Base-by-base conservation (phyloP, 1,284 basidiomycete species). In the Cutaneotrichosporon cutaneum region DNA sequence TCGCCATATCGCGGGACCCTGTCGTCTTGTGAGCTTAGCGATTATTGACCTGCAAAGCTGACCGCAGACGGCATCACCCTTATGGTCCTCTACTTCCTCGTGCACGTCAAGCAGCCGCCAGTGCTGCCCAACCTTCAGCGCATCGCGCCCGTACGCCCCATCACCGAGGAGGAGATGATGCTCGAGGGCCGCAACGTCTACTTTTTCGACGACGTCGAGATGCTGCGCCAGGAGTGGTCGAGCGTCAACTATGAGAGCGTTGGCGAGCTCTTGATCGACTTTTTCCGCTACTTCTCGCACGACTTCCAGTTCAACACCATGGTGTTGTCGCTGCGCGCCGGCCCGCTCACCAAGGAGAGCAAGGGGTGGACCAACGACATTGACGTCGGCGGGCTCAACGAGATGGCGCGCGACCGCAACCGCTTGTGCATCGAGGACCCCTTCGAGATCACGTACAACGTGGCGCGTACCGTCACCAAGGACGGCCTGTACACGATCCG, bases 131-230 rank as follows among this genome's bases (percentile, higher is more conserved):
- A 94, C 81, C 82, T 94, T 68, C 91, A 94, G 82, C 88, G 91
- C 78, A 88, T 93, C 82, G 90, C 90, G 32, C 90, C 90, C 32
- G 76, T 92, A 66, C 88, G 90, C 56, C 89, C 90, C 33, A 90
- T 93, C 72, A 85, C 89, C 63, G 76, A 91, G 87, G 90, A 94
- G 76, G 91, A 96, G 71, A 88, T 88, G 52, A 96, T 91, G 82
- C 84, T 95, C 63, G 86, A 87, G 72, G 90, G 87, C 65, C 82
- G 88, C 80, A 92, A 93, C 81, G 89, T 88, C 70, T 94, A 92
- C 87, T 99, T 99, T 81, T 99, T 97, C 77, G 95, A 98, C 82
- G 95, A 99, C 77, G 89, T 96, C 72, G 93, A 96, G 71, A 78
- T 76, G 53, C 83, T 99, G 57, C 86, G 92, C 65, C 88, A 90